A percentile compares a stretch with the other conserved stretches of the same genome.
Conservation (phyloP, 2,329 filamentous ascomycete species). For the Apiospora kogelbergensis region DNA sequence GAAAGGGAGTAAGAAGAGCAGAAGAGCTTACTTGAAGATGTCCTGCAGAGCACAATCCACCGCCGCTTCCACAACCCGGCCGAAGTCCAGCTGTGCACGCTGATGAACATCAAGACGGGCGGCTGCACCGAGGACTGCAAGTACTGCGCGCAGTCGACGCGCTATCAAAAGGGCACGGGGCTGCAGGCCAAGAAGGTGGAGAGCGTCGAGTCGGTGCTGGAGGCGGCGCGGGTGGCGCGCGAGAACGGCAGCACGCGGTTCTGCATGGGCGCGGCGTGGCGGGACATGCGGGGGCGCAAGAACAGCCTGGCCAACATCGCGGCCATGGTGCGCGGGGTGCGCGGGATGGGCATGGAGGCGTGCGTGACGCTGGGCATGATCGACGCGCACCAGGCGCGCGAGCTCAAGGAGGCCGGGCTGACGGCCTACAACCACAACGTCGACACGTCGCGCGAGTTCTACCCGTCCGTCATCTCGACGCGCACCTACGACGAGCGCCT, state of each 20-base stretch:
- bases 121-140: conserved; percentile 91
- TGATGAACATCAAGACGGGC: conserved; percentile 96
- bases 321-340: conserved; percentile 80
- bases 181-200: conserved; percentile 79
- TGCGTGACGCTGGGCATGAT: conserved; percentile 97
- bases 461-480: conserved; percentile 83
- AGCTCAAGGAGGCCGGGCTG: conserved; percentile 79
- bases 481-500: conserved; percentile 85
- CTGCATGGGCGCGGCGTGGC: conserved; percentile 94
- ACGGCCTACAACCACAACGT: conserved; percentile 96
- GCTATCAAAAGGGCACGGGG: conserved; percentile 74
- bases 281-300: conserved; percentile 90
- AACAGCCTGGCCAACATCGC: conserved; percentile 81
- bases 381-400: conserved; percentile 74
- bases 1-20: not conserved
- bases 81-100: conserved; percentile 86
- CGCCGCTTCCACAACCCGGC: conserved; percentile 82
- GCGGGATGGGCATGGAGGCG: conserved; percentile 81
- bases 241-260: conserved; percentile 86
- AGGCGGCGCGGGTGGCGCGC: conserved; percentile 73
- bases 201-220: conserved; percentile 77
- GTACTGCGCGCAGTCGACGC: conserved; percentile 87
- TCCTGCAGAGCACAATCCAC: conserved; percentile 69
- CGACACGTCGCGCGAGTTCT: conserved; percentile 86
- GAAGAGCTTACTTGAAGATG: conserved; percentile 10